These are phyloP conservation scores for Termitomyces sp. DNA, from an alignment of 768 basidiomycete species.

Conservation along the genomic window DNA sequence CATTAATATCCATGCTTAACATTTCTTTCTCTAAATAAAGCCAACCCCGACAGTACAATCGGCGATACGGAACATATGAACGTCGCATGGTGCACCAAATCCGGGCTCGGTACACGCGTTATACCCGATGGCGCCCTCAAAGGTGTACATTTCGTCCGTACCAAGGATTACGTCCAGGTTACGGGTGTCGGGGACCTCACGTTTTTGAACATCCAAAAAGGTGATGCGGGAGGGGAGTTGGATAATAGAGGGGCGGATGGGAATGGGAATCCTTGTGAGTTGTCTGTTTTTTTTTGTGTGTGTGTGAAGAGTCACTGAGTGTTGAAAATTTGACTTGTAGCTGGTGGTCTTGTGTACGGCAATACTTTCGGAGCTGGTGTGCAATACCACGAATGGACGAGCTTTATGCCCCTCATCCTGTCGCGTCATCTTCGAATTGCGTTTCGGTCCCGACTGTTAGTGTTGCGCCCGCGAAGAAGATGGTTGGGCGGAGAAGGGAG, in stretches of 20 bases:
- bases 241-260: conserved; percentile 70
- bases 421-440: too few species aligned
- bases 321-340: too few species aligned
- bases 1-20: background rate
- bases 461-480: too few species aligned
- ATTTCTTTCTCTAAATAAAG: background rate
- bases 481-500: too few species aligned
- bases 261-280: conserved; percentile 44
- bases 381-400: too few species aligned
- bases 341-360: too few species aligned
- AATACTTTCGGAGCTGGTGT: too few species aligned
- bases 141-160: conserved; percentile 68
- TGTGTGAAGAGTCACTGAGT: too few species aligned
- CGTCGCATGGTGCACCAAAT: conserved; percentile 76
- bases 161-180: conserved; percentile 60
- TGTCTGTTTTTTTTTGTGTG: background rate
- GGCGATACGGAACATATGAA: conserved; percentile 66
- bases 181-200: conserved; percentile 70
- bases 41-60: conserved; percentile 42
- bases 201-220: conserved; percentile 50
- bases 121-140: conserved; percentile 65
- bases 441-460: too few species aligned
- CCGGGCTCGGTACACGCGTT: conserved; percentile 66
- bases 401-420: too few species aligned
- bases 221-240: conserved; percentile 68